Evolutionary conservation across 2,329 filamentous ascomycete genomes (phyloP).

Genomic region (Pseudogymnoascus sp.): DNA sequence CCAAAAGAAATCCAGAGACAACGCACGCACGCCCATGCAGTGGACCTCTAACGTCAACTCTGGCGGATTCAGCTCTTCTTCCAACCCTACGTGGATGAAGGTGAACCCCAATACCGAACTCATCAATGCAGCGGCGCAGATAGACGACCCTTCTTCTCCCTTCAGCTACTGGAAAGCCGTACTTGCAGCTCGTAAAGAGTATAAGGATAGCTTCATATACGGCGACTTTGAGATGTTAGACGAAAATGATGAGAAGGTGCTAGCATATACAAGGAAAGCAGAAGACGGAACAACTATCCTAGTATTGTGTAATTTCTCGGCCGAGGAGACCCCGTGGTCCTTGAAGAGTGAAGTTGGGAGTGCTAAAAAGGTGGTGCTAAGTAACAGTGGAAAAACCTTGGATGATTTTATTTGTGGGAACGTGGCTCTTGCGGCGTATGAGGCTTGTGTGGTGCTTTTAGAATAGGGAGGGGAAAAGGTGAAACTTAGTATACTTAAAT

Average conservation of each 20-base stretch:
- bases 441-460: not conserved
- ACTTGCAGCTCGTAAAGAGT: constrained; percentile 48
- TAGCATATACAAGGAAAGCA: constrained; percentile 42
- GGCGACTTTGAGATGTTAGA: constrained; percentile 49
- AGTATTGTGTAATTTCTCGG: constrained; percentile 25
- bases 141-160: constrained; percentile 38
- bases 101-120: constrained; percentile 51
- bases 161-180: constrained; percentile 52
- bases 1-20: constrained; percentile 54
- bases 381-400: not conserved
- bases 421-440: not conserved
- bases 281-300: constrained; percentile 22
- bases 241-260: constrained; percentile 44
- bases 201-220: constrained; percentile 55
- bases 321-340: not conserved
- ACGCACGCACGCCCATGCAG: constrained; percentile 60
- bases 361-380: not conserved
- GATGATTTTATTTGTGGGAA: not conserved
- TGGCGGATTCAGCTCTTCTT: constrained; percentile 49
- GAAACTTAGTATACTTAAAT: not conserved
- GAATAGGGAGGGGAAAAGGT: not conserved
- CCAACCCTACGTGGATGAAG: constrained; percentile 57
- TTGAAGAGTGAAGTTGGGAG: not conserved
- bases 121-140: constrained; percentile 51
- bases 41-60: constrained; percentile 45